Base-by-base conservation (phyloP, 2,329 filamentous ascomycete species). In the Hortaea werneckii region DNA sequence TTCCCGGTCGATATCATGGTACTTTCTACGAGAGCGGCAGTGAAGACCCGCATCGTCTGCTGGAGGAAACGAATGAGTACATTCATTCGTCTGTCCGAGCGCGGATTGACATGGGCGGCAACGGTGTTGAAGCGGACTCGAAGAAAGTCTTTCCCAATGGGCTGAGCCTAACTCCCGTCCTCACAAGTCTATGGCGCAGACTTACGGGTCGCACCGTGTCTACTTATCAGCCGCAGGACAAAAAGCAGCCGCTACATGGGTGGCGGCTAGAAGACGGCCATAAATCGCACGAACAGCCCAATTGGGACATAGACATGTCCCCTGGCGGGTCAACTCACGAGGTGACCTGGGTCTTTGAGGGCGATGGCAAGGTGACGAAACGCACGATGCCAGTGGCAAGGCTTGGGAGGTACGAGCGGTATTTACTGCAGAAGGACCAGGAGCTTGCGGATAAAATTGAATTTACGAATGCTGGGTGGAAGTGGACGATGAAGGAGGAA, bases 81-180 rank as follows among this genome's bases (percentile, higher is more conserved):
- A 59, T 66, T 26, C 63, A 66, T 46, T 58, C 62, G 26, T 65
- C 60, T 1, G 61, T 63, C 1, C 56, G 63, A 8, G 55, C 56
- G 6, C 58, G 63, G 5, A 59, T 64, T 32, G 60, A 64, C 37
- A 50, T 60, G n/a, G 58, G 54, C 10, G 62, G 58, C 20, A 43
- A 54, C 9, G 55, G 48, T 34, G 53, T 60, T 11, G 61, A 63
- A 44, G 49, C 56, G 8, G 52, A 61, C 39, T 50, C 51, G 40
- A 41, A 37, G 29, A 41, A 50, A 12, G 49, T 47, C 5, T 50
- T 58, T 42, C 50, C 54, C 1, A 37, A 40, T 32, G 51, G 50
- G 2, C n/a, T 45, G 43, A 41, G 52, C 39, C 48, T 58, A 27
- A 53, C 47, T 43, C 54, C 57, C 1, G 41, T 52, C 9, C 6